Evolutionary conservation across 2,329 filamentous ascomycete genomes (phyloP), one percentile per base, ranked within the genome.

Genomic region (Passalora sequoiae): DNA sequence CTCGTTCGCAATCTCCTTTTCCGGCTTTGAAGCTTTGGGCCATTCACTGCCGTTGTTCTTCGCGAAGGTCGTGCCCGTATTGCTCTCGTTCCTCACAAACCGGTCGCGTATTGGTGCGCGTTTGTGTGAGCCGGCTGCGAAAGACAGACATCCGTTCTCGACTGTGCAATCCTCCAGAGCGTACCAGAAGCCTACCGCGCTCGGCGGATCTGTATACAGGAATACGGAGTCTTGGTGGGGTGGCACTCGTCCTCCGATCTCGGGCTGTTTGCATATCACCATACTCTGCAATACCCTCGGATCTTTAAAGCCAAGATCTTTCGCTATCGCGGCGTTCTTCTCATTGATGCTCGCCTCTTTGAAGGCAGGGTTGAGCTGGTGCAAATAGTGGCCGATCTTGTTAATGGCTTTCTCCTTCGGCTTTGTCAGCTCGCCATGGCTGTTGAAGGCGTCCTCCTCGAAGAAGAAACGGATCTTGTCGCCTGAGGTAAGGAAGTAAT

Each of bases 401-500:
- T 97, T 98, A 62, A 98, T 85, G 42, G 92, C 87, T 41, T 75
- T 78, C 50, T 84, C 73, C 66, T 94, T 94, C 28, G 89, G 86
- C 56, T 89, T 89, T 8, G 69, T 71, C 3, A 97, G 78, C 1
- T 70, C 68, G 28, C 86, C 83, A 1, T 49, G 25, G 0, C 67
- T 59, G 7, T 83, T 73, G 65, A 96, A 91, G 51, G 91, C 91
- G 67, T 92, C 89, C 67, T 94, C 88, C 68, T 97, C 91, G 67
- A 97, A 94, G 76, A 97, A 97, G 76, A 94, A 97, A 47, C 89
- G 84, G 49, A 97, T 73, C 69, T 96, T 91, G 73, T 97, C 86
- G 49, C 88, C 89, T 3, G 85, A 92, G 1, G 74, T 76, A 2
- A 97, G 79, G 70, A 98, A 97, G 75, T 98, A 98, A 62, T 85